Evolutionary conservation across 129 eudicot genomes (phyloP).

Genomic region (Centaurea solstitialis): DNA sequence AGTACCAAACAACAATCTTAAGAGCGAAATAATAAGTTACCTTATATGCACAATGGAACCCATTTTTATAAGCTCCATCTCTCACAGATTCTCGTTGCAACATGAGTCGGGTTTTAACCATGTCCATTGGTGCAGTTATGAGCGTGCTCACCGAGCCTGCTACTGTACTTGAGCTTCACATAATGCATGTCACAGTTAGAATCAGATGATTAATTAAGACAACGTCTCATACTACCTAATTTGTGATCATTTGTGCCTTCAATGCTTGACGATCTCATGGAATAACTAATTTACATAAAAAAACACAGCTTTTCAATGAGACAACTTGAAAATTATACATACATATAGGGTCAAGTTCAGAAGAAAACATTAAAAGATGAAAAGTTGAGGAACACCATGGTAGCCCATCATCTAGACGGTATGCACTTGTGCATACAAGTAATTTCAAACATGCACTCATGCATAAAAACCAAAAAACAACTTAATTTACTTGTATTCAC

Average conservation of each 20-base stretch:
- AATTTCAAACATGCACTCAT: no score
- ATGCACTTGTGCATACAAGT: no score
- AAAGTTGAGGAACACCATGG: no score
- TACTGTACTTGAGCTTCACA: conserved; percentile 82
- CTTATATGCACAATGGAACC: conserved; percentile 88
- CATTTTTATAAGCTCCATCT: conserved; percentile 66
- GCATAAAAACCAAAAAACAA: no score
- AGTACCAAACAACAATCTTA: not conserved
- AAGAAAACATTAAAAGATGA: no score
- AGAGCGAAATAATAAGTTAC: conserved; percentile 29
- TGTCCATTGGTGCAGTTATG: conserved; percentile 87
- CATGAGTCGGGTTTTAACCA: conserved; percentile 96
- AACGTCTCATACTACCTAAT: not conserved
- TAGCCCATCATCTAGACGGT: no score
- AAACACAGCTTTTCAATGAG: not conserved
- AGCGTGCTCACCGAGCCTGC: conserved; percentile 87
- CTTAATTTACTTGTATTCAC: no score
- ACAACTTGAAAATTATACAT: not conserved
- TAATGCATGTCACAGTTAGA: conserved; percentile 26
- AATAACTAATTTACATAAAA: not conserved
- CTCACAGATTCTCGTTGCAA: conserved; percentile 71
- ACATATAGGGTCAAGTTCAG: no score
- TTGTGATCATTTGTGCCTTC: not conserved
- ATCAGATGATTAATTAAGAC: not conserved
- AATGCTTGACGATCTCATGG: not conserved